These are phyloP conservation scores for Cladosporium sp. DNA, from an alignment of 2,329 filamentous ascomycete species.

Conservation along the genomic window DNA sequence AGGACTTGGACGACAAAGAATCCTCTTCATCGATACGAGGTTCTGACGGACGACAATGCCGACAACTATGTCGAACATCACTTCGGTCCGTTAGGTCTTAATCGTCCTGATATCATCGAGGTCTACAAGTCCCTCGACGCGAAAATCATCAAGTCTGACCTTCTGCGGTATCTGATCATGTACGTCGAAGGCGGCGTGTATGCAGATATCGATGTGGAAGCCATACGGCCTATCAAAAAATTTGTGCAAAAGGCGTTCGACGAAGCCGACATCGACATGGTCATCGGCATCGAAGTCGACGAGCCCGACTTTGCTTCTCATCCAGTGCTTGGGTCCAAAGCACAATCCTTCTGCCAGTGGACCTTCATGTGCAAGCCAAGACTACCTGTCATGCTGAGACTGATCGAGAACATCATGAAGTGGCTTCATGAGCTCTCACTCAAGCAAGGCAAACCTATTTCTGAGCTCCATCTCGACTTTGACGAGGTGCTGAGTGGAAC, in stretches of 20 bases:
- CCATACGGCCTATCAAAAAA: slow-evolving; percentile 49
- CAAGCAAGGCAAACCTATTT: slow-evolving; percentile 56
- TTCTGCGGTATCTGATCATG: slow-evolving; percentile 64
- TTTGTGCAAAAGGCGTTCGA: slow-evolving; percentile 64
- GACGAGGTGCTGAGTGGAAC: slow-evolving; percentile 69
- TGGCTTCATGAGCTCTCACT: slow-evolving; percentile 60
- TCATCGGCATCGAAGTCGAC: slow-evolving; percentile 69
- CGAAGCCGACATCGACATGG: slow-evolving; percentile 62
- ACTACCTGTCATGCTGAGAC: slow-evolving; percentile 63
- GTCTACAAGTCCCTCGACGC: slow-evolving; percentile 58
- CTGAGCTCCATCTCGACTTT: slow-evolving; percentile 63
- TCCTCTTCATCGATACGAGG: slow-evolving; percentile 63
- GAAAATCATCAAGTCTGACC: slow-evolving; percentile 63
- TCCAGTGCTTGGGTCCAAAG: slow-evolving; percentile 63
- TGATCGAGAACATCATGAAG: slow-evolving; percentile 64
- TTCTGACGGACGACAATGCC: slow-evolving; percentile 65
- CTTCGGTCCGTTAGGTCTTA: slow-evolving; percentile 61
- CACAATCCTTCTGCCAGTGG: slow-evolving; percentile 70
- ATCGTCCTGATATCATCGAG: slow-evolving; percentile 63
- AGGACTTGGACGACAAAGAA: slow-evolving; percentile 65
- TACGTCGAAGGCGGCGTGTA: slow-evolving; percentile 63
- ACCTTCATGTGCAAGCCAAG: slow-evolving; percentile 67
- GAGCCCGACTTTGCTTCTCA: slow-evolving; percentile 63
- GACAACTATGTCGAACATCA: slow-evolving; percentile 64
- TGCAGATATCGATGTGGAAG: slow-evolving; percentile 58